phyloP scores from a whole-genome alignment of 2,329 filamentous ascomycete genomes.

The Cladosporium colombiae region DNA sequence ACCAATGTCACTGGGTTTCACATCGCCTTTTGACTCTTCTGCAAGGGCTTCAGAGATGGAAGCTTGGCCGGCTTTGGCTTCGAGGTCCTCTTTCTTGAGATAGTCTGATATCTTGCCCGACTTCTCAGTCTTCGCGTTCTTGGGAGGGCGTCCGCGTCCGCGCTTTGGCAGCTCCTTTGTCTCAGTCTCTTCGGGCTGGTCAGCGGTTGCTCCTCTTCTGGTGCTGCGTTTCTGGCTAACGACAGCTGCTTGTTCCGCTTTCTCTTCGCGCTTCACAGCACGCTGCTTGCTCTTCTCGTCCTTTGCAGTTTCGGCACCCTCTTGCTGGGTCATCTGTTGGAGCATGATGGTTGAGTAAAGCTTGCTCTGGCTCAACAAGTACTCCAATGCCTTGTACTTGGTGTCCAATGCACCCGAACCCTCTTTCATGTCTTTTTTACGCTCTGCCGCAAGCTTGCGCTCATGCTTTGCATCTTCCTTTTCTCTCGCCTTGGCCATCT shows the following conservation, averaged over 20 bases:
- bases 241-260: constrained; percentile 49
- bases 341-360: constrained; percentile 55
- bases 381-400: constrained; percentile 55
- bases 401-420: constrained; percentile 49
- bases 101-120: constrained; percentile 58
- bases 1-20: constrained; percentile 61
- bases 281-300: constrained; percentile 49
- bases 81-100: constrained; percentile 60
- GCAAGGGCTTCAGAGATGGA: constrained; percentile 60
- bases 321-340: constrained; percentile 54
- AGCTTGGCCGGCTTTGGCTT: constrained; percentile 54
- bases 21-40: constrained; percentile 59
- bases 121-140: constrained; percentile 34
- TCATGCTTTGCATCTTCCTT: constrained; percentile 49
- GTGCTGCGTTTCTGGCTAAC: constrained; percentile 50
- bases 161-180: constrained; percentile 23
- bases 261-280: constrained; percentile 48
- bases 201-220: constrained; percentile 34
- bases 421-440: constrained; percentile 49
- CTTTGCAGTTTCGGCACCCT: constrained; percentile 49
- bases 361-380: constrained; percentile 55
- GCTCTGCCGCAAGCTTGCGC: constrained; percentile 45
- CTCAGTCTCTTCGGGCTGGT: constrained; percentile 27
- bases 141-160: constrained; percentile 39
- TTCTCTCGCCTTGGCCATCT: constrained; percentile 45